A percentile compares a stretch with the other conserved stretches of the same genome.
These are phyloP conservation scores for Fusarium sp. DNA, from an alignment of 2,329 filamentous ascomycete species.

Conservation along the genomic window DNA sequence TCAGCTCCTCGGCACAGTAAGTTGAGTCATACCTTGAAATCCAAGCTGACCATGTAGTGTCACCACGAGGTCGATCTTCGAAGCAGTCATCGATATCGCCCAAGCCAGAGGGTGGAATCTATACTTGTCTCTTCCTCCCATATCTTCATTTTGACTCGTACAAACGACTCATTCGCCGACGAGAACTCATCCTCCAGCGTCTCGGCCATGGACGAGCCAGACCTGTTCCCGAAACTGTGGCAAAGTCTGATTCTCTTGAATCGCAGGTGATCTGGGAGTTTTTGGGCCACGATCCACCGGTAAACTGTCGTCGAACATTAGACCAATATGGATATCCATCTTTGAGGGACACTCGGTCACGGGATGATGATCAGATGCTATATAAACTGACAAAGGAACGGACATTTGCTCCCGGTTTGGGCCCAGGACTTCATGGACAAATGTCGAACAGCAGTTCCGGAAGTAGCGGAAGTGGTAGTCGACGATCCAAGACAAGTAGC, in stretches of 20 bases:
- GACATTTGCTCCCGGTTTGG: constrained; percentile 31
- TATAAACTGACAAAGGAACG: constrained; percentile 71
- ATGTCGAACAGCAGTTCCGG: constrained; percentile 45
- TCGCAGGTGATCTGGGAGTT: constrained; percentile 71
- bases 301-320: constrained; percentile 70
- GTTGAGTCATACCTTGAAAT: not conserved
- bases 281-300: constrained; percentile 67
- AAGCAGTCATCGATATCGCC: constrained; percentile 46
- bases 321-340: constrained; percentile 74
- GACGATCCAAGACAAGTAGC: constrained; percentile 44
- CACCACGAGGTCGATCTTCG: constrained; percentile 49
- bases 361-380: constrained; percentile 74
- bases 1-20: constrained; percentile 52
- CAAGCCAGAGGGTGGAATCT: constrained; percentile 46
- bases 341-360: constrained; percentile 66
- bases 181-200: constrained; percentile 64
- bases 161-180: constrained; percentile 64
- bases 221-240: constrained; percentile 65
- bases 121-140: constrained; percentile 64
- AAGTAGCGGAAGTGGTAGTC: constrained; percentile 43
- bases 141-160: constrained; percentile 75
- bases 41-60: constrained; percentile 38
- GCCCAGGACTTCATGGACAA: constrained; percentile 43
- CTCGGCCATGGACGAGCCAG: constrained; percentile 63
- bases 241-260: constrained; percentile 65